Evolutionary conservation across 2,329 filamentous ascomycete genomes (phyloP).

Genomic region (Venturia oleaginea): DNA sequence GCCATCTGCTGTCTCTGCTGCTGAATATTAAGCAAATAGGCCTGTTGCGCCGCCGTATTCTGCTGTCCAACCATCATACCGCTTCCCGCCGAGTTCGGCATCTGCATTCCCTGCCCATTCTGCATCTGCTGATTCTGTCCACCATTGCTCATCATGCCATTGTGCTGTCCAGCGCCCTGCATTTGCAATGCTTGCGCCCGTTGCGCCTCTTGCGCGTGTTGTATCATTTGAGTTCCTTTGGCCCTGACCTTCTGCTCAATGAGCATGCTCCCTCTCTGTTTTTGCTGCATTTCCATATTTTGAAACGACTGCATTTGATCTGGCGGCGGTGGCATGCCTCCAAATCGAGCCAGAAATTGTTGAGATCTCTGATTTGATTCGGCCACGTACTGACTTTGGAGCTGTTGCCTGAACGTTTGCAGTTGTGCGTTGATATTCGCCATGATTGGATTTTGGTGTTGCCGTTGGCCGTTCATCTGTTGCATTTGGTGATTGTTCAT

Average conservation of each 20-base stretch:
- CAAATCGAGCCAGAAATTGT: constrained; percentile 9
- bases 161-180: constrained; percentile 18
- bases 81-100: constrained; percentile 3
- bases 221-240: constrained; percentile 19
- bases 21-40: constrained; percentile 21
- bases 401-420: constrained; percentile 26
- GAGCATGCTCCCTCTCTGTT: not conserved
- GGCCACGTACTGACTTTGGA: constrained; percentile 7
- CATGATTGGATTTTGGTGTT: constrained; percentile 22
- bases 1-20: constrained; percentile 24
- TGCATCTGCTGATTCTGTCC: constrained; percentile 13
- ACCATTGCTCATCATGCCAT: constrained; percentile 22
- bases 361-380: constrained; percentile 17
- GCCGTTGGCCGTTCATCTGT: constrained; percentile 23
- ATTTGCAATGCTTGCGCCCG: not conserved
- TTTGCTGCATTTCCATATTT: not conserved
- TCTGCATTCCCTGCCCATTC: constrained; percentile 12
- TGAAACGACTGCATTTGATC: not conserved
- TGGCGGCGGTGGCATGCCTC: not conserved
- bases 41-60: constrained; percentile 11
- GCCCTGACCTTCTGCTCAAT: not conserved
- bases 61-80: not conserved
- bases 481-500: constrained; percentile 15
- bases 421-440: constrained; percentile 18
- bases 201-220: constrained; percentile 17